Evolutionary conservation across 202 grass and related monocot species (phyloP).

Genomic region (Hordeum pubiflorum): DNA sequence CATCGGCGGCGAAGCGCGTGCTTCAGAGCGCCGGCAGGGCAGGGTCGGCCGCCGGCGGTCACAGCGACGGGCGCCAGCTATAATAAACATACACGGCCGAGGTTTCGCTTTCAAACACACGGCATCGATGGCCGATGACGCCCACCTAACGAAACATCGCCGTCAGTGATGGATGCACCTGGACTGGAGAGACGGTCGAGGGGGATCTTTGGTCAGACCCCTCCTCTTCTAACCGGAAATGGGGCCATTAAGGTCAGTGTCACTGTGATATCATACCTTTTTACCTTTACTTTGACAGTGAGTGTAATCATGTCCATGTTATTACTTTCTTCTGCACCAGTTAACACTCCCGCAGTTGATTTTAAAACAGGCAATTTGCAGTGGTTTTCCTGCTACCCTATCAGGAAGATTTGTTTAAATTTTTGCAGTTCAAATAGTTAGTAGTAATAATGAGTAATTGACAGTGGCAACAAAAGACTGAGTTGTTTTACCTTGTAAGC

Average conservation of each 20-base stretch:
- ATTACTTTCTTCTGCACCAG: not conserved
- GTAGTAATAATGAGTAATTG: not conserved
- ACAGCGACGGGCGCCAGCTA: constrained; percentile 31
- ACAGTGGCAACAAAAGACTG: not conserved
- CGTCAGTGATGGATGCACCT: not conserved
- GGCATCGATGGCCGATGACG: constrained; percentile 1
- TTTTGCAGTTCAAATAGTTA: not conserved
- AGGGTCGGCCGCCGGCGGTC: constrained; percentile 10
- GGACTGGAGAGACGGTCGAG: not conserved
- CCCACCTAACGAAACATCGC: not conserved
- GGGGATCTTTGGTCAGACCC: constrained; percentile 24
- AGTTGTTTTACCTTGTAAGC: not conserved
- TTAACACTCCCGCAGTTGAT: not conserved
- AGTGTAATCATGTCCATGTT: not conserved
- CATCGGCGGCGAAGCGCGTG: constrained; percentile 13
- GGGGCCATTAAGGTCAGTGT: constrained; percentile 8
- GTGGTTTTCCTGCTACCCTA: not conserved
- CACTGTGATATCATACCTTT: not conserved
- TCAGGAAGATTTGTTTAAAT: not conserved
- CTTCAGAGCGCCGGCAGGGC: constrained; percentile 22
- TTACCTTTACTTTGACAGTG: not conserved
- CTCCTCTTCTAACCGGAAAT: not conserved
- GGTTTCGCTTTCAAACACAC: not conserved
- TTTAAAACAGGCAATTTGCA: not conserved
- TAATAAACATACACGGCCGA: not conserved